Conservation (phyloP, 2,329 filamentous ascomycete genomes). For the Camillea tinctor region DNA sequence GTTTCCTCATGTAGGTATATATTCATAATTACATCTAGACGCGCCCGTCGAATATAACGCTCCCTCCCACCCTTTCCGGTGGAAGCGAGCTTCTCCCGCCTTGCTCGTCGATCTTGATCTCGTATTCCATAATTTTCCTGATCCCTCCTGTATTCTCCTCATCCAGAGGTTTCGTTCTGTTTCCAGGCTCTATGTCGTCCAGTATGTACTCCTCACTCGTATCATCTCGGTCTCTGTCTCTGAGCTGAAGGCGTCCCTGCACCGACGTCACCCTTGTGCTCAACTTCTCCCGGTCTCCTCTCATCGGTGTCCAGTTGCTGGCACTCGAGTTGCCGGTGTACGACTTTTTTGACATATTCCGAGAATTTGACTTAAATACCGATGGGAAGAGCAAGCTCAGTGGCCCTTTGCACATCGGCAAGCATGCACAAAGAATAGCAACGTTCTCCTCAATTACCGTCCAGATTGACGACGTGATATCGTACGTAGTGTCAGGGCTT, state of each 20-base stretch:
- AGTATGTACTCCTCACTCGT: constrained; percentile 38
- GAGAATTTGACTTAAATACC: constrained; percentile 24
- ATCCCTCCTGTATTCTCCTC: constrained; percentile 27
- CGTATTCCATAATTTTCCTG: constrained; percentile 37
- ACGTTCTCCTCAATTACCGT: constrained; percentile 41
- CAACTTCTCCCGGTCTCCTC: constrained; percentile 30
- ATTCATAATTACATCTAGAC: background rate
- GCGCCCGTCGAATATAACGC: background rate
- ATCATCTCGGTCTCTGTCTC: constrained; percentile 18
- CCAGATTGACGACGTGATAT: constrained; percentile 39
- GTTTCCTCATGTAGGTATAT: too few species aligned
- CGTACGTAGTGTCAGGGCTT: constrained; percentile 35
- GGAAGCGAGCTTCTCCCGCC: background rate
- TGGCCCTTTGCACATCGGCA: constrained; percentile 41
- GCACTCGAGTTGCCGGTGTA: constrained; percentile 19
- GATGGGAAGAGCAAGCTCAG: constrained; percentile 37
- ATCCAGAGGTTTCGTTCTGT: constrained; percentile 3
- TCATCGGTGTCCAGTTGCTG: constrained; percentile 34
- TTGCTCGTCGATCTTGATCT: constrained; percentile 29
- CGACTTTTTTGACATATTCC: background rate
- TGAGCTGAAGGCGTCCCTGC: constrained; percentile 15
- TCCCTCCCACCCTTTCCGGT: background rate
- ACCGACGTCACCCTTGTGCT: constrained; percentile 29
- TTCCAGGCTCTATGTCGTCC: constrained; percentile 14
- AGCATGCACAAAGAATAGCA: constrained; percentile 39